Evolutionary conservation across 2,329 filamentous ascomycete species (phyloP).

Genomic region (Cadophora gregata): DNA sequence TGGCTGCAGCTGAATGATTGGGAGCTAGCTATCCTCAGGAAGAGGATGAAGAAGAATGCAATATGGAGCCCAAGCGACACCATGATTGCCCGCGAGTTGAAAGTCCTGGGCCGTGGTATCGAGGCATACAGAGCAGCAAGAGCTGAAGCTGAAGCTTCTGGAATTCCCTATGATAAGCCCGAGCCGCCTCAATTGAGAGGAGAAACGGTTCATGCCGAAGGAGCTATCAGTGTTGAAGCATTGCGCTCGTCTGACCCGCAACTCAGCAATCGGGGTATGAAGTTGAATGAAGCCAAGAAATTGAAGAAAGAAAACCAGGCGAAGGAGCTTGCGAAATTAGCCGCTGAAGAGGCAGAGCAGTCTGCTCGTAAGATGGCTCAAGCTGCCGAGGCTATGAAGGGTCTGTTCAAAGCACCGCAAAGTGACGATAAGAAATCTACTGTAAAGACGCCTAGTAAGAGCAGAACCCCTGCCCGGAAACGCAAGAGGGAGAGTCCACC

Average conservation of each 20-base stretch:
- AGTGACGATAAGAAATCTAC: constrained; percentile 32
- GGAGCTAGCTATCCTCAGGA: constrained; percentile 72
- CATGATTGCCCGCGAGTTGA: constrained; percentile 82
- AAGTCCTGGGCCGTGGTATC: constrained; percentile 69
- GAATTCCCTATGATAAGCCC: constrained; percentile 60
- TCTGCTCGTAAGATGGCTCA: constrained; percentile 59
- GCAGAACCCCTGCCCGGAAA: constrained; percentile 37
- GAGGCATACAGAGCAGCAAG: constrained; percentile 67
- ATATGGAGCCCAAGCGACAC: constrained; percentile 85
- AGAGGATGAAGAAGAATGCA: constrained; percentile 91
- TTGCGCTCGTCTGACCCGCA: constrained; percentile 66
- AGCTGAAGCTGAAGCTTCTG: constrained; percentile 68
- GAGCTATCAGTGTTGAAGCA: constrained; percentile 59
- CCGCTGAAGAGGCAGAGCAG: constrained; percentile 66
- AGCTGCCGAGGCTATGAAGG: constrained; percentile 54
- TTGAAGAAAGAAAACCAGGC: constrained; percentile 77
- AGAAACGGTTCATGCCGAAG: constrained; percentile 58
- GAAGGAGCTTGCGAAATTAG: constrained; percentile 67
- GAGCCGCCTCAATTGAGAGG: constrained; percentile 43
- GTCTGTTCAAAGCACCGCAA: constrained; percentile 42
- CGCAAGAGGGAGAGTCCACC: constrained; percentile 42
- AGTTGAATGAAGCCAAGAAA: constrained; percentile 80
- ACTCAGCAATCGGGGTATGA: constrained; percentile 75
- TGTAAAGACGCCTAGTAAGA: constrained; percentile 23
- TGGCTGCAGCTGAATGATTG: constrained; percentile 71